These are phyloP conservation scores for Oryza officinalis DNA, from an alignment of 176 grass and related monocot species.

Conservation along the genomic window DNA sequence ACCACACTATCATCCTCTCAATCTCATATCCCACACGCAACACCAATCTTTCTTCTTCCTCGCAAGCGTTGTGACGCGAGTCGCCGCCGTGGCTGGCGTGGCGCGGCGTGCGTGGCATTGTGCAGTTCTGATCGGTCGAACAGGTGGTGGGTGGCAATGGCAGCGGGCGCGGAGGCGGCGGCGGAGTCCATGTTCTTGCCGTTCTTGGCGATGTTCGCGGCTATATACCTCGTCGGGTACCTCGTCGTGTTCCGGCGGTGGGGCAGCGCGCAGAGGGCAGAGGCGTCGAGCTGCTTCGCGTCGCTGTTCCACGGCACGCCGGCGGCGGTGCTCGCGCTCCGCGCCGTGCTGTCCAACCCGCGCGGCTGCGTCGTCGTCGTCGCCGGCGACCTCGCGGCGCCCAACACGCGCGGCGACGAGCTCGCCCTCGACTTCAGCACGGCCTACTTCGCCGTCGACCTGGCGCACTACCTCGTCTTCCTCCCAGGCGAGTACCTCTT, in stretches of 20 bases:
- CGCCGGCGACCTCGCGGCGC: constrained; percentile 46
- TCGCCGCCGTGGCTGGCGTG: no score
- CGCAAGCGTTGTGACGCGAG: not conserved
- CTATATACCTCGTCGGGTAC: constrained; percentile 62
- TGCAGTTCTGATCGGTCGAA: not conserved
- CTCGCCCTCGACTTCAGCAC: constrained; percentile 78
- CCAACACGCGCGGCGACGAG: constrained; percentile 49
- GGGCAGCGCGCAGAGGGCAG: constrained; percentile 39
- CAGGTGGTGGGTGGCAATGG: not conserved
- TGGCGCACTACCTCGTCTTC: constrained; percentile 68
- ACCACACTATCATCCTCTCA: not conserved
- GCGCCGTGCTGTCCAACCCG: constrained; percentile 36
- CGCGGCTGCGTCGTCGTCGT: not conserved
- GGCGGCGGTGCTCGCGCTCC: constrained; percentile 49
- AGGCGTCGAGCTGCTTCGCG: constrained; percentile 82
- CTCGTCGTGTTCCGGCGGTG: constrained; percentile 68
- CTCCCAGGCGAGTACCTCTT: constrained; percentile 57
- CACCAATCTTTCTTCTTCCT: not conserved
- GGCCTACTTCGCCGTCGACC: constrained; percentile 79
- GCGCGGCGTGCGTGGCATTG: not conserved
- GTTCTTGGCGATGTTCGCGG: constrained; percentile 55
- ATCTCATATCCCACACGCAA: not conserved
- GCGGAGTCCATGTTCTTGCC: constrained; percentile 48
- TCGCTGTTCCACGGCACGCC: constrained; percentile 91
- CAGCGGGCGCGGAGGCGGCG: no score